phyloP scores from a whole-genome alignment of 441 rosid genomes.

The Flueggea neowawraea region DNA sequence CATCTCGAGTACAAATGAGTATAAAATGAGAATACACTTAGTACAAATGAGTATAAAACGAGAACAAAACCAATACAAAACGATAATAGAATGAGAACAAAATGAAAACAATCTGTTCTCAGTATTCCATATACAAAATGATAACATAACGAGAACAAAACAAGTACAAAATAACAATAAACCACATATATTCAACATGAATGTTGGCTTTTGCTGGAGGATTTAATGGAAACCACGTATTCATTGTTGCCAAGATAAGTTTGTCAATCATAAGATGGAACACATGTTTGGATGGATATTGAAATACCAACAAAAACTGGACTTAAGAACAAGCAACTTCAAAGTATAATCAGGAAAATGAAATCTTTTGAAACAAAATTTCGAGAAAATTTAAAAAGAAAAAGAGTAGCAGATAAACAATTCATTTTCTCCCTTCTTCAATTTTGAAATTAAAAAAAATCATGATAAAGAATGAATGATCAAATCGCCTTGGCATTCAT shows the following conservation, averaged over 20 bases:
- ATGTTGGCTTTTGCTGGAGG: constrained; percentile 94
- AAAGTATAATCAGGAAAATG: constrained; percentile 8
- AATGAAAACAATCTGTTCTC: too few relatives aligned
- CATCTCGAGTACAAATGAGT: too few relatives aligned
- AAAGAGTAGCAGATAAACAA: neutral
- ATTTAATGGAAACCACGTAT: constrained; percentile 94
- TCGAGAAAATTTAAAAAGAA: neutral
- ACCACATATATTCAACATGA: constrained; percentile 95
- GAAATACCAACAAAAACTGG: constrained; percentile 22
- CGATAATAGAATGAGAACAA: too few relatives aligned
- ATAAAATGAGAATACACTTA: too few relatives aligned
- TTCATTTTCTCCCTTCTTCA: too few relatives aligned
- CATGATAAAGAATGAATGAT: constrained; percentile 4
- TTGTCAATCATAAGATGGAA: constrained; percentile 95
- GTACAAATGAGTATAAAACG: too few relatives aligned
- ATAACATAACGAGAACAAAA: too few relatives aligned
- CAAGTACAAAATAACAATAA: too few relatives aligned
- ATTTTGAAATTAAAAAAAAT: neutral
- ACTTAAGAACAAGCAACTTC: constrained; percentile 2
- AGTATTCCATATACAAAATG: too few relatives aligned
- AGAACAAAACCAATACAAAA: too few relatives aligned
- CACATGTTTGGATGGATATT: constrained; percentile 95
- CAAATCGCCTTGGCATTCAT: constrained; percentile 79
- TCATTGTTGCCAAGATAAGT: constrained; percentile 95
- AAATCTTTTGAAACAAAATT: neutral